phyloP scores from a whole-genome alignment of 2,329 filamentous ascomycete genomes.

The Leptographium lundbergii region DNA sequence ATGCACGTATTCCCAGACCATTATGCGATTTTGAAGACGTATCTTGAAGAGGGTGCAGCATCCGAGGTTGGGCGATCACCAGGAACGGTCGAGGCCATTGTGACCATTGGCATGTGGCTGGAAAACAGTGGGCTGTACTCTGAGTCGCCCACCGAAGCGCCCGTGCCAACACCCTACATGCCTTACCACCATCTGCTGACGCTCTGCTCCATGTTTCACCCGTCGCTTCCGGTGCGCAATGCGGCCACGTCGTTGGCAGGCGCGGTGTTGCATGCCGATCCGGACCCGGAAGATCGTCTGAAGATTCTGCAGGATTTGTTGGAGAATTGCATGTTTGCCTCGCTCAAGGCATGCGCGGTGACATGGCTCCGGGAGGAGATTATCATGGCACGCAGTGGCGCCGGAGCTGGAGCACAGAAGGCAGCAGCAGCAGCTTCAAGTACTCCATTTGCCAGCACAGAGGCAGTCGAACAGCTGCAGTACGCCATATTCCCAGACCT shows the following conservation, averaged over 20 bases:
- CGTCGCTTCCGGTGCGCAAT: slow-evolving; percentile 39
- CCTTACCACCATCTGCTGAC: slow-evolving; percentile 47
- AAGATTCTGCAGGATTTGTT: slow-evolving; percentile 52
- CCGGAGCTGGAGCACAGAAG: slow-evolving; percentile 5
- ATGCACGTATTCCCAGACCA: slow-evolving; percentile 51
- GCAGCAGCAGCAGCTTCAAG: not conserved
- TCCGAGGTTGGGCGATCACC: slow-evolving; percentile 33
- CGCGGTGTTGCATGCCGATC: slow-evolving; percentile 42
- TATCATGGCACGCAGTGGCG: slow-evolving; percentile 23
- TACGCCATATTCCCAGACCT: slow-evolving; percentile 49
- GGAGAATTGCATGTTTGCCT: slow-evolving; percentile 51
- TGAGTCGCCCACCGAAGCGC: slow-evolving; percentile 14
- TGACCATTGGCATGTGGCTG: slow-evolving; percentile 48
- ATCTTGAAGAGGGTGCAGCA: slow-evolving; percentile 38
- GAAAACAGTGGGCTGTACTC: slow-evolving; percentile 27
- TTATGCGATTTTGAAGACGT: slow-evolving; percentile 36
- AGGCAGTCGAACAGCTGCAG: slow-evolving; percentile 47
- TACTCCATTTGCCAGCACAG: slow-evolving; percentile 34
- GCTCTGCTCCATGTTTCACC: slow-evolving; percentile 45
- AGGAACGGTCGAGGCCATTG: slow-evolving; percentile 45
- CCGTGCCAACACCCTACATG: slow-evolving; percentile 28
- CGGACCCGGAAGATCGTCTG: slow-evolving; percentile 44
- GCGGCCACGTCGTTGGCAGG: slow-evolving; percentile 42
- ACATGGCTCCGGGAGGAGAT: slow-evolving; percentile 53
- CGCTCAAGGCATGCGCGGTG: slow-evolving; percentile 49